A percentile compares a stretch with the other conserved stretches of the same genome.
phyloP scores from a whole-genome alignment of 139 green algal genomes.

The Chlamydomonas schloesseri region DNA sequence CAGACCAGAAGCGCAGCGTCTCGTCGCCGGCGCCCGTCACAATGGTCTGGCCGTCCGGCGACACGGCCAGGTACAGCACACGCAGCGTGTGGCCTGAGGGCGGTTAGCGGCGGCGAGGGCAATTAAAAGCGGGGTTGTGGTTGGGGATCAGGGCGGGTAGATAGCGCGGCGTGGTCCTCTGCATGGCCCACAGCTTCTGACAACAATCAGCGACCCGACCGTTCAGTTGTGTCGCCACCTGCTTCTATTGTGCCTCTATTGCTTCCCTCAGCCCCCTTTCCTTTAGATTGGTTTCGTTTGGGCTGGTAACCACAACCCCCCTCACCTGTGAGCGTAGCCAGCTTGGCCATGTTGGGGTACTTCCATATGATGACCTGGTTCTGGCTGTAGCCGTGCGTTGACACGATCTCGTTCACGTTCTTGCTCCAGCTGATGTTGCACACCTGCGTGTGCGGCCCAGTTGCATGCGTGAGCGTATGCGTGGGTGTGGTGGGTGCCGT shows the following conservation, averaged over 20 bases:
- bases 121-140: background rate
- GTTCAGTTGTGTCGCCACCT: no score
- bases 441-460: constrained; percentile 69
- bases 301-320: no score
- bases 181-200: no score
- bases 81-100: constrained; percentile 89
- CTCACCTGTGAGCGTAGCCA: constrained; percentile 89
- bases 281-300: no score
- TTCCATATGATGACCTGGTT: constrained; percentile 97
- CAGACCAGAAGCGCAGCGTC: constrained; percentile 96
- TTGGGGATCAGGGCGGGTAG: no score
- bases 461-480: no score
- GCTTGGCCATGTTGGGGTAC: constrained; percentile 89
- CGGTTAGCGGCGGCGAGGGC: background rate
- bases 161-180: no score
- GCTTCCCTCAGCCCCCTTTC: no score
- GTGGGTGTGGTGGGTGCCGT: no score
- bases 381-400: constrained; percentile 97
- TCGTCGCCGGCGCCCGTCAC: constrained; percentile 96
- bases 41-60: constrained; percentile 97
- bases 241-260: no score
- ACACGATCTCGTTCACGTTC: constrained; percentile 98
- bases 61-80: constrained; percentile 96
- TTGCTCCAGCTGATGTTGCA: constrained; percentile 97
- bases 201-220: no score